Evolutionary conservation across 1,139 yeast species (phyloP).

Genomic region (Dujonia santamariae): DNA sequence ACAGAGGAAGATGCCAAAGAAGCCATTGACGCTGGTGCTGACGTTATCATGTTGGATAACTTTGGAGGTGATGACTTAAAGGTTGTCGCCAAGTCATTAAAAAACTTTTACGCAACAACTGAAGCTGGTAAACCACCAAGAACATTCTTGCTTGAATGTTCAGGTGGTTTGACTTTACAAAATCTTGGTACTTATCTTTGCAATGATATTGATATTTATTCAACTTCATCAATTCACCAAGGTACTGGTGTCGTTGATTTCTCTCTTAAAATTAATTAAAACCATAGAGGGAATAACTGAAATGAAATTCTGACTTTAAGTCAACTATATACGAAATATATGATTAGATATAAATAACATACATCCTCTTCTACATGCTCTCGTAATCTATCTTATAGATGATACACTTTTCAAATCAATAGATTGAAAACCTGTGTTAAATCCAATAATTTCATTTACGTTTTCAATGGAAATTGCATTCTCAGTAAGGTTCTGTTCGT

Average conservation of each 20-base stretch:
- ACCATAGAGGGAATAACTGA: too few species aligned
- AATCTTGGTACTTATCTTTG: slow-evolving; percentile 67
- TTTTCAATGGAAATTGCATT: slow-evolving; percentile 24
- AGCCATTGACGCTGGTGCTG: slow-evolving; percentile 94
- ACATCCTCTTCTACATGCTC: not conserved
- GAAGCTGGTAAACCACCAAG: slow-evolving; percentile 20
- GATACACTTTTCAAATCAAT: slow-evolving; percentile 36
- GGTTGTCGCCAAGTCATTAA: slow-evolving; percentile 62
- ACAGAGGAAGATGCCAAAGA: slow-evolving; percentile 81
- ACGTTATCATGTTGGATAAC: slow-evolving; percentile 92
- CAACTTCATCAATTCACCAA: slow-evolving; percentile 92
- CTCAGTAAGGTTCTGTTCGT: not conserved
- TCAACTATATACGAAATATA: not conserved
- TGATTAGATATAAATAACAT: not conserved
- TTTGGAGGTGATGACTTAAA: slow-evolving; percentile 68
- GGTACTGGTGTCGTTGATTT: slow-evolving; percentile 81
- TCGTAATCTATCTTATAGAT: slow-evolving; percentile 28
- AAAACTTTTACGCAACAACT: slow-evolving; percentile 50
- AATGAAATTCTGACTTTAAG: too few species aligned
- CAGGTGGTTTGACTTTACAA: slow-evolving; percentile 79
- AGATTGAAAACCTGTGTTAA: slow-evolving; percentile 43
- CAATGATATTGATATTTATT: slow-evolving; percentile 82
- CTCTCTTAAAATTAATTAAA: slow-evolving; percentile 66
- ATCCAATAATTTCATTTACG: slow-evolving; percentile 40
- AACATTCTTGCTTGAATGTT: slow-evolving; percentile 75